These are phyloP conservation scores for Acacia acuminata DNA, from an alignment of 306 rosid genomes.

Conservation along the genomic window DNA sequence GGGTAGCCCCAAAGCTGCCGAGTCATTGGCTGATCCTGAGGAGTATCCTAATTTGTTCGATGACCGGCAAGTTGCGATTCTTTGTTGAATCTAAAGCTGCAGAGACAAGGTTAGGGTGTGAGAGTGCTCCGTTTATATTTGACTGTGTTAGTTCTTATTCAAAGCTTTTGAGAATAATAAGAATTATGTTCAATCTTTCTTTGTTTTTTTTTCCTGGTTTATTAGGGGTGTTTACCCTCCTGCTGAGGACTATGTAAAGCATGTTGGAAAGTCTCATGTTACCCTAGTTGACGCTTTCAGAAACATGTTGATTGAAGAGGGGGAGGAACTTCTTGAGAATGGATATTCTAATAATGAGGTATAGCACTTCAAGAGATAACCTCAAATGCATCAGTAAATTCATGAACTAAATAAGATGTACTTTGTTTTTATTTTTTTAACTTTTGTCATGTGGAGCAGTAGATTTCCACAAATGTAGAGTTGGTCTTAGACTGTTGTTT, in stretches of 20 bases:
- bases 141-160: conserved; percentile 6
- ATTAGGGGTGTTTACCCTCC: conserved; percentile 74
- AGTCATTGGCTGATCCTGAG: conserved; percentile 96
- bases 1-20: conserved; percentile 97
- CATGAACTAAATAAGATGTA: conserved; percentile 3
- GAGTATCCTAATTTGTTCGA: conserved; percentile 95
- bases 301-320: conserved; percentile 69
- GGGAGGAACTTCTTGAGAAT: conserved; percentile 77
- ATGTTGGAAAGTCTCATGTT: conserved; percentile 61
- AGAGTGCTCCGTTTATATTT: conserved; percentile 12
- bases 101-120: conserved; percentile 61
- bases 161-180: conserved; percentile 4
- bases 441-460: not conserved
- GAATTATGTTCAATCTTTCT: conserved; percentile 27
- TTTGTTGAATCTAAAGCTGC: conserved; percentile 79
- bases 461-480: not conserved
- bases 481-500: conserved; percentile 27
- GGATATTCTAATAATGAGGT: conserved; percentile 82
- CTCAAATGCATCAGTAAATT: conserved; percentile 11
- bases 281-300: conserved; percentile 90
- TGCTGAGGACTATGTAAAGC: conserved; percentile 67
- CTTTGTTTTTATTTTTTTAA: not conserved
- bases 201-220: not conserved
- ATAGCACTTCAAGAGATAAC: conserved; percentile 24
- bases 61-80: conserved; percentile 96